Evolutionary conservation across 176 grass and related monocot species (phyloP), one percentile per base, ranked within the genome.

Genomic region (Aegilops tauschii): DNA sequence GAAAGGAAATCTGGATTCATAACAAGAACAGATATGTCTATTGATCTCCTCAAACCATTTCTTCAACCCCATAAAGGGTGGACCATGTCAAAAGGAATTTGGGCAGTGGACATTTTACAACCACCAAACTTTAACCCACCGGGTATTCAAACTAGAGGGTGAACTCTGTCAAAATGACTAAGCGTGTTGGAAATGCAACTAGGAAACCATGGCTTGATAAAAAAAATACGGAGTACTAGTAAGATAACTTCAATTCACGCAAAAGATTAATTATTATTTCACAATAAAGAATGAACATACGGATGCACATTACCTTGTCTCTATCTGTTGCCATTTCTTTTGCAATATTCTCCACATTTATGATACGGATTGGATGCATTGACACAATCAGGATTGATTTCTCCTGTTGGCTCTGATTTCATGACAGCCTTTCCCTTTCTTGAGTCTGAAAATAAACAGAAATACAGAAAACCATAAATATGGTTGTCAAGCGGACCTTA

Each of bases 351-450:
- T 72, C 70, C 83, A 86, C 97, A 98, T 61, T 88, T 91, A 61
- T 98, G 97, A 79, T 90, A 98, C 3, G 94, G 97, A 82, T 98
- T 98, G 31, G 92, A 98, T 85, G 97, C 93, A 16, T 98, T 94
- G 21, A 8, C 79, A 73, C 97, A 98, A 68, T 91, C 86, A 42
- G 92, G 90, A 65, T 96, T 73, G 78, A 93, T 73, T 61, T 81
- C 87, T 81, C 82, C 80, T 81, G 75, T 92, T 77, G 69, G 83
- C 49, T 61, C 88, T 8, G 61, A 56, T 61, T 80, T 90, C 31
- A 81, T 49, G 71, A 69, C 20, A 69, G 59, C 85, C 42, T 87
- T 86, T 67, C 76, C 83, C 58, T 93, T 88, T 34, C 61, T 78
- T 32, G 86, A 62, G 79, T 83, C 81, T 94, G 62, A 23, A 86